phyloP scores from a whole-genome alignment of 352 stramenopile genomes.

The Phytophthora pistaciae region DNA sequence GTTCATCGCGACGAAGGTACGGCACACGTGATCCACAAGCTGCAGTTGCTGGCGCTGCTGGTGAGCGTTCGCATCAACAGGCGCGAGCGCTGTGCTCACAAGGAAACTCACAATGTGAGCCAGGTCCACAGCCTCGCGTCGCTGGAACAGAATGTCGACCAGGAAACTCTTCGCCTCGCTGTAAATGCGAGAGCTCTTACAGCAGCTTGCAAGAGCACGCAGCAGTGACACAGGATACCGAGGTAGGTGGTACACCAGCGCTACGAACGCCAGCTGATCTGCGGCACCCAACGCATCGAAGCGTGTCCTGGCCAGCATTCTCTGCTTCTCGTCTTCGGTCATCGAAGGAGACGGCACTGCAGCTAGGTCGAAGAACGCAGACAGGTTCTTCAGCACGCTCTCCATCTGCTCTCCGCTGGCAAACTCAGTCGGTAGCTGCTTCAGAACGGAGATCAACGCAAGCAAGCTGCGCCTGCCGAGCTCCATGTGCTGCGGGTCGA shows the following conservation, averaged over 20 bases:
- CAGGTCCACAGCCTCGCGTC: slow-evolving; percentile 66
- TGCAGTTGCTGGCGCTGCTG: slow-evolving; percentile 57
- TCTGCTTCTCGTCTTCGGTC: slow-evolving; percentile 32
- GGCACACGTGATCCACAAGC: slow-evolving; percentile 73
- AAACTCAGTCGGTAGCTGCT: slow-evolving; percentile 74
- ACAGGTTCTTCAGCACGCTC: slow-evolving; percentile 62
- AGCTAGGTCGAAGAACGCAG: slow-evolving; percentile 70
- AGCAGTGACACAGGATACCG: slow-evolving; percentile 71
- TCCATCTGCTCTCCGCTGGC: slow-evolving; percentile 55
- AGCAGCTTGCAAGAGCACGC: slow-evolving; percentile 77
- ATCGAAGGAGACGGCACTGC: slow-evolving; percentile 33
- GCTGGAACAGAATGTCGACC: slow-evolving; percentile 83
- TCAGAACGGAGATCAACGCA: slow-evolving; percentile 79
- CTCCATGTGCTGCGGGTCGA: slow-evolving; percentile 69
- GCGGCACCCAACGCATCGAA: slow-evolving; percentile 60
- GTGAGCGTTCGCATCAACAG: slow-evolving; percentile 23
- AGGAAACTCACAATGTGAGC: slow-evolving; percentile 85
- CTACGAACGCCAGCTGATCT: slow-evolving; percentile 78
- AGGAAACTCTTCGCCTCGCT: slow-evolving; percentile 85
- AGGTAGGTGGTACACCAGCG: slow-evolving; percentile 82
- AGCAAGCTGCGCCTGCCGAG: slow-evolving; percentile 70
- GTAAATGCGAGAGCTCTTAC: slow-evolving; percentile 70
- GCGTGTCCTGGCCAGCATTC: slow-evolving; percentile 39
- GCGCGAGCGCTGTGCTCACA: slow-evolving; percentile 73
- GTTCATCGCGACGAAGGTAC: slow-evolving; percentile 70